Evolutionary conservation across 352 stramenopile genomes (phyloP), one percentile per base, ranked within the genome.

Genomic region (Thalassiosira livingstoniorum): DNA sequence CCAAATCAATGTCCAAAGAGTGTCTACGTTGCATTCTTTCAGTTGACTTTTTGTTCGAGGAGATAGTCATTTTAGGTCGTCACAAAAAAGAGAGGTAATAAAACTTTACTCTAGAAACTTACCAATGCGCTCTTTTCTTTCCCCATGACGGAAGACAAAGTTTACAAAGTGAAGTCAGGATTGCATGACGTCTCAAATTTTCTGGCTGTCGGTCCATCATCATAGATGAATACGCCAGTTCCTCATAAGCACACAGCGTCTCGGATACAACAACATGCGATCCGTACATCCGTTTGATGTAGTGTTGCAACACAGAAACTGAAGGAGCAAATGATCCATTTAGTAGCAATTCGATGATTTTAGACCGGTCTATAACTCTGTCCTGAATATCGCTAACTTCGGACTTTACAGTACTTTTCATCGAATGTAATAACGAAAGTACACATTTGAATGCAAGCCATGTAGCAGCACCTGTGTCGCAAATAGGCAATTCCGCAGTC

Each of bases 101-200:
- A 61, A 66, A n/a, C n/a, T n/a, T n/a, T 25, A 80, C 35, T 53
- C 2, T 62, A 57, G 32, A 29, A 64, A 77, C 71, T 83, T 57
- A 86, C 79, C 54, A 67, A 61, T 83, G 64, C 55, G 58, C 51
- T 15, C 83, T 45, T 75, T 74, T 88, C 61, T 92, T 92, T 63
- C 90, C 90, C 90, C 91, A 94, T 34, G 90, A 82, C 35, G 91
- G 91, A n/a, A 95, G 61, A 47, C 87, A 93, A 15, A 95, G 65
- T 67, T 95, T 95, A 77, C 88, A 94, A 1, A 95, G 57, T n/a
- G 89, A 94, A 37, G 84, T 89, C 3, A 95, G 61, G 31, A 95
- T 83, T 21, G 86, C 84, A 35, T 88, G 78, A 53, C 89, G 47
- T 27, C 90, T 71, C 60, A 92, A 77, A 75, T 77, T 83, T 15